Base-by-base conservation (phyloP, 352 stramenopile genomes). In the Globisporangium yorkense region DNA sequence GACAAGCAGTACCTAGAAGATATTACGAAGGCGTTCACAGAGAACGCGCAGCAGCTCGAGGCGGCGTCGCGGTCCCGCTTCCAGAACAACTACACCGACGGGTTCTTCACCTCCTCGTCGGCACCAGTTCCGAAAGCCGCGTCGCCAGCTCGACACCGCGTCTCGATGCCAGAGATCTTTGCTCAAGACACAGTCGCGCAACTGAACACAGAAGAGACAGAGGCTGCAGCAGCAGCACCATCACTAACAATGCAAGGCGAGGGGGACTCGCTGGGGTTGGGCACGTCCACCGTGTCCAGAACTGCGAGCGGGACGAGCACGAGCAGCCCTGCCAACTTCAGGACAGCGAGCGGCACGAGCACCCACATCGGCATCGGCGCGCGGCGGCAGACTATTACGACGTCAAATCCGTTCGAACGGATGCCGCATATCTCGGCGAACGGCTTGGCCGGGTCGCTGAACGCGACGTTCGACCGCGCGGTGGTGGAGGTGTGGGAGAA, bases 401-500 rank as follows among this genome's bases (percentile, higher is more conserved):
- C 62, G 3, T 54, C 64, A 24, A 59, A 53, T 37, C 61, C 61
- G 45, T 65, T 61, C 29, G 45, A 62, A 10, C 61, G 53, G 12
- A 53, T 67, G 48, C 37, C 39, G 35, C 56, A 40, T 20, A 37
- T 49, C 37, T 35, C 52, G 2, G 33, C 40, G 27, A 72, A 66
- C 40, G 43, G 59, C 41, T 55, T 65, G 37, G 15, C 48, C 35
- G 24, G 58, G 71, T 57, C 66, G 13, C 43, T 63, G 15, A 63
- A 58, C 24, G 51, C 50, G 15, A 37, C 71, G 12, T 56, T 63
- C 9, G 67, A 80, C 29, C 68, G 66, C 13, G 33, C 60, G 0
- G 65, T 87, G 39, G 71, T 88, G 8, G 68, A 71, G n/a, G 59
- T 77, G 5, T 94, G 84, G 84, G 79, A 91, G 47, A 75, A 79